phyloP scores from a whole-genome alignment of 495 filamentous ascomycete species.

The Talaromyces trachyspermus region DNA sequence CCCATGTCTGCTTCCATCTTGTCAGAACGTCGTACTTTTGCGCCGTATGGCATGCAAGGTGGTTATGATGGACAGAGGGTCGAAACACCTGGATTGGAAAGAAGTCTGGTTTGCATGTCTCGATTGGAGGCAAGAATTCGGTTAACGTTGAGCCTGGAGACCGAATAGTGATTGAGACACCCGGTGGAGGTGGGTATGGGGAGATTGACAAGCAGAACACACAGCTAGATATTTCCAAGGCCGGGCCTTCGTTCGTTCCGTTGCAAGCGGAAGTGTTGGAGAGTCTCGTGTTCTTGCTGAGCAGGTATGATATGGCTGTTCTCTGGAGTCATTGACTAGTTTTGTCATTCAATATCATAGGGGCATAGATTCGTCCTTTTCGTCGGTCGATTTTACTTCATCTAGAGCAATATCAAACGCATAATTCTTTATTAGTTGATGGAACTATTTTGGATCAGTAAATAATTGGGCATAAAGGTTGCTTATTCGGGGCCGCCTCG shows the following conservation, averaged over 20 bases:
- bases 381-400: neutral
- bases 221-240: constrained; percentile 3
- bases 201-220: constrained; percentile 4
- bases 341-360: neutral
- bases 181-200: constrained; percentile 42
- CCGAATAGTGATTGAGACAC: constrained; percentile 58
- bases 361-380: neutral
- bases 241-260: constrained; percentile 8
- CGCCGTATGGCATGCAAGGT: constrained; percentile 81
- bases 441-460: neutral
- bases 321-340: neutral
- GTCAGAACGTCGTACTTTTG: constrained; percentile 80
- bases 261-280: constrained; percentile 9
- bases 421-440: neutral
- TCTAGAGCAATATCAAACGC: neutral
- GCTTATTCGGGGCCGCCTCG: no score
- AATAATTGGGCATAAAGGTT: no score
- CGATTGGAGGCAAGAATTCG: constrained; percentile 76
- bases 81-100: constrained; percentile 71
- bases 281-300: neutral
- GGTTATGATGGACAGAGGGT: constrained; percentile 62
- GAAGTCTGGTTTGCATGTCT: neutral
- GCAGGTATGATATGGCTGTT: neutral
- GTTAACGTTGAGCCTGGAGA: constrained; percentile 75
- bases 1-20: constrained; percentile 85